Evolutionary conservation across 2,329 filamentous ascomycete genomes (phyloP), one percentile per base, ranked within the genome.

Genomic region (Aspergillus pseudoviridinutans): DNA sequence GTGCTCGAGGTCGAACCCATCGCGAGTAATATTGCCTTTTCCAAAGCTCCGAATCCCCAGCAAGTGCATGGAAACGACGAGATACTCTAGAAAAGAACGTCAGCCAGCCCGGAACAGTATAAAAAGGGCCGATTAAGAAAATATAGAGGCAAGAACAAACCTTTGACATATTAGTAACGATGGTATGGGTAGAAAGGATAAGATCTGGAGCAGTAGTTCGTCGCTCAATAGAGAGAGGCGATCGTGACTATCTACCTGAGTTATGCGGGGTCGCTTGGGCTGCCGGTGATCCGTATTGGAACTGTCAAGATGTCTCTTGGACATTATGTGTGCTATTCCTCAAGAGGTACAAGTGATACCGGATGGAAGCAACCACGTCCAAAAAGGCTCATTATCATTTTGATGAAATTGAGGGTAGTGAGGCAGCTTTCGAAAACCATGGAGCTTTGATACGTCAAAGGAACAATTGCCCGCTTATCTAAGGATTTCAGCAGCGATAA

Each of bases 1-100:
- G 82, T 38, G 89, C 89, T 68, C 92, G 85, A 42, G 91, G 92
- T 38, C 90, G 83, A 29, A 97, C 90, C 74, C 96, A 97, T 61
- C 89, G 87, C 27, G 86, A 82, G 75, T 95, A 96, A 76, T 96
- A 99, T 51, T 91, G 84, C 14, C 84, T 83, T 72, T 93, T 94
- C 94, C 94, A 99, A 56, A 97, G 78, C 71, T 97, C 91, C 0
- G 89, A 88, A 73, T 97, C 94, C 55, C 83, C 82, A 7, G 90
- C 83, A 20, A 97, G 82, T 42, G 80, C 80, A 64, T 86, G 81
- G 68, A 96, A 89, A 58, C 89, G 90, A 54, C 78, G 85, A 1
- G 91, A 97, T n/a, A 74, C 47, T 53, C 67, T 74, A 49, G 10
- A 28, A 38, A 25, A 29, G 35, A 22, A 55, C 50, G 35, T 61